These are phyloP conservation scores for Begonia fuchsioides DNA, from an alignment of 306 rosid genomes.

Conservation along the genomic window DNA sequence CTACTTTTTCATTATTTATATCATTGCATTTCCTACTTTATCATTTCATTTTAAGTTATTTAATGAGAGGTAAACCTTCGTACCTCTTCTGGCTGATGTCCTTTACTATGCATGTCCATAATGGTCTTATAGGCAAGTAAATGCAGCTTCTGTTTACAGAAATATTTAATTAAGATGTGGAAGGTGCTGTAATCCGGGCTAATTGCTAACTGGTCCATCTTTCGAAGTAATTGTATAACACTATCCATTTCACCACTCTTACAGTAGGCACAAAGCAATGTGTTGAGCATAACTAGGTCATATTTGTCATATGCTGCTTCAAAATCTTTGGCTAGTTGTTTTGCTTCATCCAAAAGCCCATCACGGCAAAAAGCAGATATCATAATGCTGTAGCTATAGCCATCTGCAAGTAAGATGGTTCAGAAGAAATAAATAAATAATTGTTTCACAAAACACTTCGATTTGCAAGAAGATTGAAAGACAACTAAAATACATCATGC, in stretches of 20 bases:
- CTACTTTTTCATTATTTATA: too few relatives aligned
- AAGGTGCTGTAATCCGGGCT: slow-evolving; percentile 80
- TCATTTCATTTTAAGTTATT: too few relatives aligned
- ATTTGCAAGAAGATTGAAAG: too few relatives aligned
- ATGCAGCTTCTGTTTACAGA: slow-evolving; percentile 71
- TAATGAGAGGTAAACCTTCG: background rate
- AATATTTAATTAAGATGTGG: slow-evolving; percentile 68
- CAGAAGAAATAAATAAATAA: slow-evolving; percentile 9
- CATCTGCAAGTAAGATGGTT: slow-evolving; percentile 46
- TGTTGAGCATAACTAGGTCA: slow-evolving; percentile 75
- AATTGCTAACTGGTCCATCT: slow-evolving; percentile 77
- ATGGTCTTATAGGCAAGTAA: slow-evolving; percentile 63
- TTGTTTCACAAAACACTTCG: too few relatives aligned
- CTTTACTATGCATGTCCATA: slow-evolving; percentile 76
- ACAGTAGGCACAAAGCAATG: slow-evolving; percentile 92
- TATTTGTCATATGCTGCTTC: slow-evolving; percentile 54
- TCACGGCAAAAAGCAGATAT: slow-evolving; percentile 77
- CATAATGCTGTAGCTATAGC: slow-evolving; percentile 90
- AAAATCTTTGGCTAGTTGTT: slow-evolving; percentile 62
- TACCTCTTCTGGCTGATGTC: slow-evolving; percentile 87
- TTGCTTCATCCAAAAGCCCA: slow-evolving; percentile 79
- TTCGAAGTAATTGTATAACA: slow-evolving; percentile 76
- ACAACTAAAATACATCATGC: too few relatives aligned
- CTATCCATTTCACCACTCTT: slow-evolving; percentile 92
- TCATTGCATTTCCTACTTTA: too few relatives aligned